These are phyloP conservation scores for Fusarium pininemorale DNA, from an alignment of 2,329 filamentous ascomycete species.

Conservation along the genomic window DNA sequence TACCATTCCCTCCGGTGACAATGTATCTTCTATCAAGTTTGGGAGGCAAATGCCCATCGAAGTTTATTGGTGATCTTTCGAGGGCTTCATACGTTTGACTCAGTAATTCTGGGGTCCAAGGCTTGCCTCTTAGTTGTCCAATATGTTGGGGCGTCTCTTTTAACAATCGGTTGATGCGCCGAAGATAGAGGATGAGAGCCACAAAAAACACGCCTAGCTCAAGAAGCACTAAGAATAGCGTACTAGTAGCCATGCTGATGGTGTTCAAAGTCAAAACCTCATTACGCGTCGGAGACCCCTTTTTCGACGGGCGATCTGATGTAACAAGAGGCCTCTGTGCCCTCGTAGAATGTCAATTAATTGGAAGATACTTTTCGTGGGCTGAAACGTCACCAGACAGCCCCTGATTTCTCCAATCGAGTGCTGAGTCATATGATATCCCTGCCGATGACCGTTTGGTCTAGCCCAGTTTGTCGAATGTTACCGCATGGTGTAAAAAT, in stretches of 20 bases:
- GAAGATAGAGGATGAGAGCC: neutral
- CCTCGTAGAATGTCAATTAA: neutral
- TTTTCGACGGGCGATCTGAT: neutral
- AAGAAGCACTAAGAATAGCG: neutral
- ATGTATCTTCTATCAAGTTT: slow-evolving; percentile 3
- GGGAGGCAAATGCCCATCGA: neutral
- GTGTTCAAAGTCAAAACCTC: neutral
- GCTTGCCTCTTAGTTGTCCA: neutral
- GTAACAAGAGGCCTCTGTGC: neutral
- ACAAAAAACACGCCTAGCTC: neutral
- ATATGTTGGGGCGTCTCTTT: neutral
- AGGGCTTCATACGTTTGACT: neutral
- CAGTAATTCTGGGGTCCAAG: neutral
- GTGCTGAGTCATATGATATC: slow-evolving; percentile 1
- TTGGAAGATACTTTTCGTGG: neutral
- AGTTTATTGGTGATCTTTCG: neutral
- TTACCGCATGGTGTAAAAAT: neutral
- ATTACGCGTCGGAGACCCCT: neutral
- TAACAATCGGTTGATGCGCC: neutral
- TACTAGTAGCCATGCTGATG: neutral
- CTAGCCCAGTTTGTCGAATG: neutral
- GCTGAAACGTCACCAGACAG: neutral
- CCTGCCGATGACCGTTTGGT: neutral
- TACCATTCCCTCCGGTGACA: slow-evolving; percentile 4
- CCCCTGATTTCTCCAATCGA: neutral